Evolutionary conservation across 148 eudicot species (phyloP), one percentile per base, ranked within the genome.

Genomic region (Chenopodium berlandieri): DNA sequence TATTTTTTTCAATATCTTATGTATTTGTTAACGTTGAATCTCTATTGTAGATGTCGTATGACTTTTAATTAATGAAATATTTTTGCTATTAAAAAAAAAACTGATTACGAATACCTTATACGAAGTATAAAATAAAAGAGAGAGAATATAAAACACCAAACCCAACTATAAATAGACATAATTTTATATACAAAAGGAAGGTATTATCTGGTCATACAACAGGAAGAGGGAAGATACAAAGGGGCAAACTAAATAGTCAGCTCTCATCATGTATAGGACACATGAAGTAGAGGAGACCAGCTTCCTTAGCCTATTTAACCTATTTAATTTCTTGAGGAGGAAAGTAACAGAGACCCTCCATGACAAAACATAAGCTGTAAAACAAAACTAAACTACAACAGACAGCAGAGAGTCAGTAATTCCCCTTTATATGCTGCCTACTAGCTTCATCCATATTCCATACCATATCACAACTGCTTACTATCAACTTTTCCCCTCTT

Each of bases 291-390:
- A 23, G 12, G 12, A 78, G 81, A 67, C 64, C 71, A 67, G 66
- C 81, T 79, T 79, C 37, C 32, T 50, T 58, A 37, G 44, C 22
- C 82, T 79, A 71, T 73, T 72, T 71, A 20, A 71, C 22, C 82
- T 79, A 71, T 73, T 72, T 71, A 20, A 71, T 37, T 48, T 7
- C 75, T 71, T 34, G 23, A 70, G 1, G 40, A 56, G 66, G 68
- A 56, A 3, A 30, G 58, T 32, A 79, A 63, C 62, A 71, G 40
- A 52, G 62, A 71, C 17, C 48, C 67, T 54, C 68, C 5, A 2
- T 20, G 0, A 22, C 71, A 23, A 5, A 23, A 80, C 23, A 58
- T 25, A 58, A 25, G 44, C 10, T 16, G 31, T 2, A 32, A 60
- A 25, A 73, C 58, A 25, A 58, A 73, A 60, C 75, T 66, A 34